A percentile compares a stretch with the other conserved stretches of the same genome.
Evolutionary conservation across 1,139 yeast genomes (phyloP).

Genomic region (Hansenula sp.): DNA sequence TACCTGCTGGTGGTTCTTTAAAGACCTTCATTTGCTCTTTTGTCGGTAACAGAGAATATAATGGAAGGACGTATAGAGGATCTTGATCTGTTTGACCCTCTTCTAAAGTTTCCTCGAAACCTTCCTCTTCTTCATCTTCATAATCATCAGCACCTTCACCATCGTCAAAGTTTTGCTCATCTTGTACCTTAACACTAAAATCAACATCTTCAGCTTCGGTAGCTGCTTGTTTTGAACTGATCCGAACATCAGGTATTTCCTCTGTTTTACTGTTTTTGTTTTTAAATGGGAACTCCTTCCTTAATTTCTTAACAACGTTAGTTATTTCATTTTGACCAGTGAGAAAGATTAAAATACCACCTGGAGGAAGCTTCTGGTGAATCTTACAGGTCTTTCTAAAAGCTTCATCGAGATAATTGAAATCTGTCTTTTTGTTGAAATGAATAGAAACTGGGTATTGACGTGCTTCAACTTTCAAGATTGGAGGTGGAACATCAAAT

Average conservation of each 20-base stretch:
- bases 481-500: conserved; percentile 81
- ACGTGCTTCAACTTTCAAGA: conserved; percentile 87
- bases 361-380: conserved; percentile 83
- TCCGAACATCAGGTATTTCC: conserved; percentile 41
- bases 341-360: conserved; percentile 86
- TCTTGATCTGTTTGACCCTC: conserved; percentile 73
- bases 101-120: conserved; percentile 79
- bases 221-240: conserved; percentile 57
- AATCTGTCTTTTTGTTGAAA: conserved; percentile 75
- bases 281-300: conserved; percentile 62
- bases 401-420: conserved; percentile 82
- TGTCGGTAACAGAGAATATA: conserved; percentile 89
- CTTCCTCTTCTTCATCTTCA: conserved; percentile 71
- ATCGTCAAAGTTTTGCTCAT: conserved; percentile 33
- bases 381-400: conserved; percentile 82
- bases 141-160: conserved; percentile 38
- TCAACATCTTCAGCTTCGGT: conserved; percentile 88
- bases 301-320: conserved; percentile 63
- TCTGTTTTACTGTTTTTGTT: conserved; percentile 24
- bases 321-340: conserved; percentile 94
- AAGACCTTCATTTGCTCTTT: conserved; percentile 94
- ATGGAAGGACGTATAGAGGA: conserved; percentile 86
- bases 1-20: conserved; percentile 76
- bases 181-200: conserved; percentile 51
- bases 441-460: conserved; percentile 94